Evolutionary conservation across 108 stramenopile species (phyloP).

Genomic region (Skeletonema potamos): DNA sequence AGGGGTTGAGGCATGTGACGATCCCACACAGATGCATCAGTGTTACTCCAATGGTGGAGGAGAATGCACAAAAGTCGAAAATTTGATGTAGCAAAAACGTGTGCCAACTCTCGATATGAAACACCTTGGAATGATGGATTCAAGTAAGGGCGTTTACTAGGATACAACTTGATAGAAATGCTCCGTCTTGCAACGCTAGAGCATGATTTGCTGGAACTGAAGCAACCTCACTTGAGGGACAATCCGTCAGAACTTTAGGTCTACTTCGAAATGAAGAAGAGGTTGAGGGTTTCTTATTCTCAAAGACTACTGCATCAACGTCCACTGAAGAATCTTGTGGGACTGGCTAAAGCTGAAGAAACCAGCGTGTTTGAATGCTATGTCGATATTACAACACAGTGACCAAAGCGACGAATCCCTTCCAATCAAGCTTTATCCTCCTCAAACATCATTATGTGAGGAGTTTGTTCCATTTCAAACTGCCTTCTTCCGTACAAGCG

Average conservation of each 20-base stretch:
- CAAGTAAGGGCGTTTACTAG: slow-evolving; percentile 26
- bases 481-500: slow-evolving; percentile 2
- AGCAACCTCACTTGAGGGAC: neutral
- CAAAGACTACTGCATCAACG: slow-evolving; percentile 9
- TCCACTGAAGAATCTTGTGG: neutral
- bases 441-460: slow-evolving; percentile 11
- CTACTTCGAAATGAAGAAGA: slow-evolving; percentile 8
- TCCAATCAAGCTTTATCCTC: slow-evolving; percentile 4
- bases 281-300: slow-evolving; percentile 21
- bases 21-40: slow-evolving; percentile 2
- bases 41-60: slow-evolving; percentile 12
- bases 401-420: neutral
- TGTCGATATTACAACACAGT: neutral
- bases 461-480: slow-evolving; percentile 20
- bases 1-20: slow-evolving; percentile 17
- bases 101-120: slow-evolving; percentile 8
- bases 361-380: slow-evolving; percentile 9
- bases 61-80: slow-evolving; percentile 15
- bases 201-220: slow-evolving; percentile 12
- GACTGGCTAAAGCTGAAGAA: slow-evolving; percentile 2
- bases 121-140: slow-evolving; percentile 31
- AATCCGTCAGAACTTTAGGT: neutral
- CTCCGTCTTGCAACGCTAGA: slow-evolving; percentile 11
- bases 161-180: slow-evolving; percentile 17
- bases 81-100: neutral